Base-by-base conservation (phyloP, 371 early-diverging fungal genomes). In the Umbelopsis sp. region DNA sequence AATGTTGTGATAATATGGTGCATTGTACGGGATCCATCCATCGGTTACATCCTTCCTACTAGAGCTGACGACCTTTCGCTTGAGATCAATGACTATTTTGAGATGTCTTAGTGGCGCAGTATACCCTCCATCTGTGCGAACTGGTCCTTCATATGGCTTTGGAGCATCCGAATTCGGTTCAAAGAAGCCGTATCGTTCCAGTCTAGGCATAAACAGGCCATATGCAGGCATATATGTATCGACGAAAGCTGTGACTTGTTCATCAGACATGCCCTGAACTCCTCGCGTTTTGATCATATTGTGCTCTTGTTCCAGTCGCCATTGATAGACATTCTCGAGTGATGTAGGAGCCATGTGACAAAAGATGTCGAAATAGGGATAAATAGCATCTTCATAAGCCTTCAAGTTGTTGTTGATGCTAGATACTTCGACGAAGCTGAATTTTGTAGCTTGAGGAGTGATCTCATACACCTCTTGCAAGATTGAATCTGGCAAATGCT, bases 221-320 rank as follows among this genome's bases (percentile, higher is more conserved):
- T 98, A 97, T 3, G 89, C 88, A 1, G 97, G 97, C 93, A 97
- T 92, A 72, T 94, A 98, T 44, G 94, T 84, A 32, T 92, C 85
- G 3, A 98, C 93, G 88, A 98, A 97, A 24, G 86, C 87, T 2
- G 79, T 71, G 11, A 97, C 92, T 72, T 91, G 87, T 25, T 85
- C 85, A 50, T 89, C 86, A 2, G 85, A 86, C 80, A 97, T 74
- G 0, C 88, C 90, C 0, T 71, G 52, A 0, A 83, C 87, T 20
- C 77, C 78, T 4, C 76, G 68, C 2, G 71, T 69, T 50, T 69
- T 63, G 73, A 93, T 78, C 70, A 85, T 82, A 51, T 87, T 81
- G 45, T 80, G 80, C 70, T 97, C 97, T 76, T 96, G 97, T 67
- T 97, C 83, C 72, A 85, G 77, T 68, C 98, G 82, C 98, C 98